Evolutionary conservation across 1,139 yeast genomes (phyloP), one percentile per base, ranked within the genome.

Genomic region (Suhomyces kunorum): DNA sequence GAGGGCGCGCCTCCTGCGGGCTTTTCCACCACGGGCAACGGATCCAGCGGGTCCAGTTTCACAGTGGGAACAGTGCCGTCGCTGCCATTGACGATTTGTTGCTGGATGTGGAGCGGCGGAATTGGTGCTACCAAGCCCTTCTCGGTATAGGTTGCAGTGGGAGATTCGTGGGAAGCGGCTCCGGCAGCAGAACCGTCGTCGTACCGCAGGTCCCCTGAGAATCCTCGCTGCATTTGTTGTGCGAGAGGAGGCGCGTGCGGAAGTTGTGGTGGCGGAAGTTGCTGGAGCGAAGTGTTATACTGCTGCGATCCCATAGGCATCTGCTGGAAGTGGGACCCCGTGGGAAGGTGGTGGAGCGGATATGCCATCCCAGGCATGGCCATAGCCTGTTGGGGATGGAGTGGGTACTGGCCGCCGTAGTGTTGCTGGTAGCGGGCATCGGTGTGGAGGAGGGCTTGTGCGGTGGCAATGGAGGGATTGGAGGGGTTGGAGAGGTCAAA

Each of bases 41-140:
- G 51, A 38, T 46, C 50, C 25, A 36, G 45, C 2, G 48, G 51
- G 38, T 46, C 50, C 18, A 37, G 46, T 33, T 48, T 49, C 36
- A 46, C 43, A 17, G 23, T 27, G 9, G 40, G 37, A 14, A 14
- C 17, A 19, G 38, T n/a, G 12, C 28, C 40, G 24, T 40, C 45
- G 12, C 48, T 42, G 16, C 50, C 49, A 27, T 60, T 58, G 28
- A 61, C 66, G 18, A 68, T 47, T 46, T 70, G 74, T 41, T 72
- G 77, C 49, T 71, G 77, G 25, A 69, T 64, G 45, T 71, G 76
- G 22, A 71, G 58, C 2, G 78, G 76, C 1, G 77, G 76, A 14
- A 71, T 71, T 0, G 76, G 76, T 7, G 71, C 59, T 38, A 68
- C 68, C 25, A 65, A 54, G 6, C 64, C 64, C 39, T 52, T 52